Evolutionary conservation across 2,329 filamentous ascomycete species (phyloP), one percentile per base, ranked within the genome.

Genomic region (Phialocephala sp.): DNA sequence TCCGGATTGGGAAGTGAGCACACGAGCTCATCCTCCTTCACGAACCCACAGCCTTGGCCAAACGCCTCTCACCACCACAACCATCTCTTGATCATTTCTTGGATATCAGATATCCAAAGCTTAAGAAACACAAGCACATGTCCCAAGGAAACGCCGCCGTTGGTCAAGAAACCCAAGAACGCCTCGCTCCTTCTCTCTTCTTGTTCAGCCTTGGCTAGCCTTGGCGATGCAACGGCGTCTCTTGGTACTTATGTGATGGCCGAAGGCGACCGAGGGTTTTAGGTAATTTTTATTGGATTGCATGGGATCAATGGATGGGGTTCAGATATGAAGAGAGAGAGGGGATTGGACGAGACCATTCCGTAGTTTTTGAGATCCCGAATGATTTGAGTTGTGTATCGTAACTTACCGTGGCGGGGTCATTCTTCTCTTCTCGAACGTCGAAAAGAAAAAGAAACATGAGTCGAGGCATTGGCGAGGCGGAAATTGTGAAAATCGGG

Each of bases 91-190:
- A n/a, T n/a, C 20, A n/a, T 12, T 50, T 50, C 22, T 35, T 27
- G 50, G 11, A 35, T 18, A n/a, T 12, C 22, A 32, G 50, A 27
- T 18, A 18, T 35, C 4, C 3, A 12, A 54, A 32, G 24, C 57
- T 58, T 39, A 11, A 58, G 47, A n/a, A 32, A 45, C 62, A 60
- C 36, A 64, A 20, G 45, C 57, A 39, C 57, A 47, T 64, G 62
- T 36, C 37, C n/a, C 27, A 36, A 56, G 62, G 62, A 20, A 24
- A 57, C 47, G 50, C 57, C 62, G 62, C 60, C 37, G 47, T 60
- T 64, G 62, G 62, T 47, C 45, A 15, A 45, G 35, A 32, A 4
- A 8, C 5, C 32, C 35, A 18, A 58, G 18, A 12, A 15, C n/a
- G 27, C 27, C 27, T 32, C 27, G 27, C 27, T 32, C 27, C 27